Evolutionary conservation across 306 rosid species (phyloP), one percentile per base, ranked within the genome.

Genomic region (Biancaea sappan): DNA sequence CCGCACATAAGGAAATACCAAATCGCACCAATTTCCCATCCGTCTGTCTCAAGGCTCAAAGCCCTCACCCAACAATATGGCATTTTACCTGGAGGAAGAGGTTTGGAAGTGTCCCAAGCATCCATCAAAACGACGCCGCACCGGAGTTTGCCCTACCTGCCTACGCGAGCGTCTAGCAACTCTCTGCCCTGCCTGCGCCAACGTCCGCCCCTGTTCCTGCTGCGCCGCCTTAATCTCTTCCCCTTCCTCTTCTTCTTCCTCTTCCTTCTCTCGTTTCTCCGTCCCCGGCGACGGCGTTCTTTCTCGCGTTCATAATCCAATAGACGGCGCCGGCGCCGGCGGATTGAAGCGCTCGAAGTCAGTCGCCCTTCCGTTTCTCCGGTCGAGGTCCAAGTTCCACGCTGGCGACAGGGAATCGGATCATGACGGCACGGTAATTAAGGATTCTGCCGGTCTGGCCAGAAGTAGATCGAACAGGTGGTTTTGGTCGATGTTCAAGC

Each of bases 161-260:
- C 98, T 94, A 64, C 97, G 95, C 4, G 95, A 94, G 61, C 96
- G 95, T 16, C 97, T 94, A 35, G 69, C 53, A 19, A 44, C 82
- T 35, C 98, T 94, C 54, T 94, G 98, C 60, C 98, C 97, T 24
- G 89, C 88, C 62, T 94, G 98, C 77, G 98, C 95, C 69, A 82
- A 83, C 85, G 93, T 86, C 16, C 96, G 96, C 79, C 99, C 99
- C 8, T 94, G 99, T 54, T 70, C 83, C 2, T 94, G 99, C 79
- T 82, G 71, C 81, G 83, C 85, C 11, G 11, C 22, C 24, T 86
- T 13, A 46, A 2, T 74, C 31, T 64, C 92, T 2, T 87, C 89
- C 1, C 84, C 96, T 0, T 86, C 97, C 1, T 81, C 89, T 0
- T 81, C 92, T 0, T 75, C 87, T 0, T 77, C 85, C 0, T 83